Evolutionary conservation across 306 rosid genomes (phyloP).

Genomic region (Calophaca sinica): DNA sequence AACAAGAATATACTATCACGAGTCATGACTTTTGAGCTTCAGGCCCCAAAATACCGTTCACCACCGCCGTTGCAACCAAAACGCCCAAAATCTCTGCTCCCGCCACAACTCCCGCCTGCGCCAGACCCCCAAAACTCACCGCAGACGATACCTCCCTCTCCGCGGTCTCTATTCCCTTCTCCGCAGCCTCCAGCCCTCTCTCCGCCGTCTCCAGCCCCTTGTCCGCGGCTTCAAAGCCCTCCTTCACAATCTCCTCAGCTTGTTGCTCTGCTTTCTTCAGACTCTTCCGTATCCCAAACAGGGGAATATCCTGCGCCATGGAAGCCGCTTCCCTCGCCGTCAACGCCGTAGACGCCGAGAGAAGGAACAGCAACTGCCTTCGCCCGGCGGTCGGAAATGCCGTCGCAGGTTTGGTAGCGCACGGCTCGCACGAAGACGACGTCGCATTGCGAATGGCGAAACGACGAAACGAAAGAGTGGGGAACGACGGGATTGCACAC

Average conservation of each 20-base stretch:
- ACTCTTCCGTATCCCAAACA: slow-evolving; percentile 81
- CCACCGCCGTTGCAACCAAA: slow-evolving; percentile 74
- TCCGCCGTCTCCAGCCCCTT: slow-evolving; percentile 66
- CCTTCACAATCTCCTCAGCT: slow-evolving; percentile 79
- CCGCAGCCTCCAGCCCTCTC: slow-evolving; percentile 59
- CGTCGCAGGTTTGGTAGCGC: slow-evolving; percentile 12
- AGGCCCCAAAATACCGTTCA: slow-evolving; percentile 80
- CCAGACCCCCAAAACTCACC: slow-evolving; percentile 64
- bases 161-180: slow-evolving; percentile 58
- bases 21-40: slow-evolving; percentile 62
- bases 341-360: slow-evolving; percentile 62
- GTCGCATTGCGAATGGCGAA: slow-evolving; percentile 47
- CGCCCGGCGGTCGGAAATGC: slow-evolving; percentile 43
- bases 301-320: slow-evolving; percentile 65
- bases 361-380: slow-evolving; percentile 63
- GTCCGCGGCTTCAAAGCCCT: slow-evolving; percentile 81
- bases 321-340: slow-evolving; percentile 55
- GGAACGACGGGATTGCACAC: slow-evolving; percentile 56
- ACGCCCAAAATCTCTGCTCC: slow-evolving; percentile 78
- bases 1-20: neutral
- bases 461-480: slow-evolving; percentile 50
- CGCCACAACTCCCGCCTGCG: slow-evolving; percentile 83
- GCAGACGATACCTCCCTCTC: slow-evolving; percentile 44
- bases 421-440: slow-evolving; percentile 41
- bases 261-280: slow-evolving; percentile 70